Base-by-base conservation (phyloP, 2,329 filamentous ascomycete species). In the Curvularia lunata region DNA sequence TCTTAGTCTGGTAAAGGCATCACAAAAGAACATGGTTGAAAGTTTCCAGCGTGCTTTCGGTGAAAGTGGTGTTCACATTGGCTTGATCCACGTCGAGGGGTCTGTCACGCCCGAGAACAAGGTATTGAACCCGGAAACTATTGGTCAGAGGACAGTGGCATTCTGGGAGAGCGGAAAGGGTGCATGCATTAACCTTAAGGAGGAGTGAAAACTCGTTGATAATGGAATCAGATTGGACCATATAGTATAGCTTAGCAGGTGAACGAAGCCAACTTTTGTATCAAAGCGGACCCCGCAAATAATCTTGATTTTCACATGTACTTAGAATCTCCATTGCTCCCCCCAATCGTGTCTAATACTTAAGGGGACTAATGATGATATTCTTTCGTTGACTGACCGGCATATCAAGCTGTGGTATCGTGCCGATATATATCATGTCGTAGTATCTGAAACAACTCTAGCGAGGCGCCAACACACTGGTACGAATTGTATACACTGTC, bases 1-100 rank as follows among this genome's bases (percentile, higher is more conserved):
- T 0, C 71, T 85, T 5, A 83, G 80, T 2, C 72, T 84, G 52
- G 77, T 77, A 43, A 85, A 85, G 64, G 80, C 82, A 1, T 78
- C 82, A 0, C 83, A 86, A 73, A 71, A 79, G 18, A 84, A 82
- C 41, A 68, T 85, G 64, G 75, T 83, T 9, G 70, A 81, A 55
- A 80, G 75, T 16, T 69, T 85, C 61, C 64, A 74, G 21, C 71
- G 74, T 53, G 77, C 77, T 8, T 83, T 79, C 53, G 62, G 63
- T 10, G 66, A 75, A 49, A 77, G 78, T 2, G 73, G 72, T 3
- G 78, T 85, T 2, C 81, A 84, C 56, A 67, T 82, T 18, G 83
- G 78, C 0, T 64, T 85, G 18, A 67, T 85, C 2, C 77, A 69
- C 47, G 78, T 84, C 0, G 79, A 78, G 3, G 83, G 82, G 0